Conservation (phyloP, 495 filamentous ascomycete species). For the Hypoxylon cercidicola region DNA sequence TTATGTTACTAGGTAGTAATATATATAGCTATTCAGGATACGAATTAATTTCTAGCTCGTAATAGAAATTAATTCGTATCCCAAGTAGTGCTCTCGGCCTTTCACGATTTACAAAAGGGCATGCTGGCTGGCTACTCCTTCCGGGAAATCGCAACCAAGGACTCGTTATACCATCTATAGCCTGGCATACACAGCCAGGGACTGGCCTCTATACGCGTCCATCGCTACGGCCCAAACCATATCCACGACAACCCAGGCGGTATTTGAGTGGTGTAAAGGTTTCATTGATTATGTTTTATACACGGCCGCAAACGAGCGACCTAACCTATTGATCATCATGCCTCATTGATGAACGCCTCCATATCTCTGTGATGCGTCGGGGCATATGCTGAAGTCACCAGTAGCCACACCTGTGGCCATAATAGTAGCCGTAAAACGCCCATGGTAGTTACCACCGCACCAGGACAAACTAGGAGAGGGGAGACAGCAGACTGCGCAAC, state of each 20-base stretch:
- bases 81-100: too few species aligned
- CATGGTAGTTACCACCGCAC: not conserved
- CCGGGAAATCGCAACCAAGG: too few species aligned
- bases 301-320: conserved; percentile 15
- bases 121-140: too few species aligned
- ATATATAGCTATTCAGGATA: too few species aligned
- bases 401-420: not conserved
- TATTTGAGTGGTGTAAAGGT: conserved; percentile 21
- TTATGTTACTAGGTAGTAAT: too few species aligned
- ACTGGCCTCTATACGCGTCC: not conserved
- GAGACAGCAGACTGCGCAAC: conserved; percentile 73
- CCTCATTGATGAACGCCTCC: conserved; percentile 8
- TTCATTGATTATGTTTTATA: conserved; percentile 31
- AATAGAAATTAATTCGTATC: too few species aligned
- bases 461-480: conserved; percentile 63
- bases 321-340: conserved; percentile 4
- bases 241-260: not conserved
- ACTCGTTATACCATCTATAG: too few species aligned
- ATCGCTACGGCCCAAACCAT: not conserved
- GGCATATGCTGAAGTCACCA: not conserved
- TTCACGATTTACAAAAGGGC: too few species aligned
- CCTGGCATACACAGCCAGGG: not conserved
- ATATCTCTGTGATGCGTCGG: conserved; percentile 4
- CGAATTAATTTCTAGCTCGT: too few species aligned
- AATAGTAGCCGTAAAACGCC: conserved; percentile 2